These are phyloP conservation scores for Trametes maxima DNA, from an alignment of 768 basidiomycete genomes.

Conservation along the genomic window DNA sequence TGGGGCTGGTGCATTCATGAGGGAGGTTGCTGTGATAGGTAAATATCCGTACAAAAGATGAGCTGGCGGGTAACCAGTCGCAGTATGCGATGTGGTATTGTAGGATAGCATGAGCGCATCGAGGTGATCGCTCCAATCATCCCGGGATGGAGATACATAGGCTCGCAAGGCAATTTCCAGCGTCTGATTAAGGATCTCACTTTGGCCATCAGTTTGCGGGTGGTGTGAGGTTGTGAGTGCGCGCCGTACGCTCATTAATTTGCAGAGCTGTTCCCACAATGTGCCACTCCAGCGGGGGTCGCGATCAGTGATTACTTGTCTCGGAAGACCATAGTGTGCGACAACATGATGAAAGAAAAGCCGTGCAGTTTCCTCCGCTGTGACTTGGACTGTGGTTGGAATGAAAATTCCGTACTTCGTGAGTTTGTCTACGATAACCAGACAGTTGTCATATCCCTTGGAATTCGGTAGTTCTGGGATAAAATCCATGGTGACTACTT, in stretches of 20 bases:
- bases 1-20: not conserved
- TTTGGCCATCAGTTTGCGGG: constrained; percentile 39
- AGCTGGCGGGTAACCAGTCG: constrained; percentile 33
- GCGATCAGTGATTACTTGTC: constrained; percentile 12
- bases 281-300: constrained; percentile 8
- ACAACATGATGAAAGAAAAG: constrained; percentile 14
- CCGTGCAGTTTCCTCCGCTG: constrained; percentile 1
- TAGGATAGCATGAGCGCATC: constrained; percentile 34
- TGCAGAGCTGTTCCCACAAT: constrained; percentile 12
- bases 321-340: constrained; percentile 7
- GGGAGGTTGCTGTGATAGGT: constrained; percentile 23
- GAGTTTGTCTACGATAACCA: constrained; percentile 17
- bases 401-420: constrained; percentile 20
- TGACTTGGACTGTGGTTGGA: not conserved
- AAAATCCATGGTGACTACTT: constrained; percentile 10
- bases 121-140: constrained; percentile 33
- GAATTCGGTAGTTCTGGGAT: constrained; percentile 5
- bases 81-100: constrained; percentile 34
- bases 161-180: constrained; percentile 36
- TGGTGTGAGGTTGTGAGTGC: constrained; percentile 14
- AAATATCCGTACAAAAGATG: constrained; percentile 33
- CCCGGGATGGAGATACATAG: constrained; percentile 29
- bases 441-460: constrained; percentile 5
- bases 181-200: constrained; percentile 37
- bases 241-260: not conserved